These are phyloP conservation scores for Russula sp. DNA, from an alignment of 768 basidiomycete species.

Conservation along the genomic window DNA sequence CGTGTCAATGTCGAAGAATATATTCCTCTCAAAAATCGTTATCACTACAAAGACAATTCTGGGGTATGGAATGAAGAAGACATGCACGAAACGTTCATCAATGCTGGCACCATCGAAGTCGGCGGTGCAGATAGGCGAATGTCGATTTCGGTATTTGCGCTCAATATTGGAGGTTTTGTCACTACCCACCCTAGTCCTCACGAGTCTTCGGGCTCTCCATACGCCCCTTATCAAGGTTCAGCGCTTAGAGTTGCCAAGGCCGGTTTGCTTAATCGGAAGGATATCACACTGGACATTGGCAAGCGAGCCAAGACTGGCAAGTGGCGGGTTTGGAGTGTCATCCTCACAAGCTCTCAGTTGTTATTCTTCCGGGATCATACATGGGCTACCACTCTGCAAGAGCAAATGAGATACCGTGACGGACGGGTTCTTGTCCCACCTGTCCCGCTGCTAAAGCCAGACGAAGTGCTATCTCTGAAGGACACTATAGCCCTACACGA, in stretches of 20 bases:
- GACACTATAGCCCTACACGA: constrained; percentile 79
- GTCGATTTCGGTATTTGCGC: constrained; percentile 36
- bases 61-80: constrained; percentile 63
- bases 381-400: constrained; percentile 43
- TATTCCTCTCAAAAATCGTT: constrained; percentile 58
- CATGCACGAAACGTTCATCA: constrained; percentile 56
- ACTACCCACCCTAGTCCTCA: constrained; percentile 20
- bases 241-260: constrained; percentile 70
- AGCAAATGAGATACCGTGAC: constrained; percentile 34
- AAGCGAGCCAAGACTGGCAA: constrained; percentile 71
- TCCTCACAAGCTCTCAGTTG: constrained; percentile 85
- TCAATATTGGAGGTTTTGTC: constrained; percentile 32
- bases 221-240: constrained; percentile 32
- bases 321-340: constrained; percentile 81
- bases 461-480: constrained; percentile 75
- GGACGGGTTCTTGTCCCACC: constrained; percentile 34
- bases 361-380: constrained; percentile 77
- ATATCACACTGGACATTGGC: constrained; percentile 68
- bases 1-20: constrained; percentile 55
- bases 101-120: constrained; percentile 52
- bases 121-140: constrained; percentile 33
- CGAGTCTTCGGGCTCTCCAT: constrained; percentile 26
- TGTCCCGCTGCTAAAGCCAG: constrained; percentile 55
- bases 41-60: constrained; percentile 54
- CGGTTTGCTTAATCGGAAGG: constrained; percentile 75